These are phyloP conservation scores for Fusarium sororula DNA, from an alignment of 2,329 filamentous ascomycete genomes.

Conservation along the genomic window DNA sequence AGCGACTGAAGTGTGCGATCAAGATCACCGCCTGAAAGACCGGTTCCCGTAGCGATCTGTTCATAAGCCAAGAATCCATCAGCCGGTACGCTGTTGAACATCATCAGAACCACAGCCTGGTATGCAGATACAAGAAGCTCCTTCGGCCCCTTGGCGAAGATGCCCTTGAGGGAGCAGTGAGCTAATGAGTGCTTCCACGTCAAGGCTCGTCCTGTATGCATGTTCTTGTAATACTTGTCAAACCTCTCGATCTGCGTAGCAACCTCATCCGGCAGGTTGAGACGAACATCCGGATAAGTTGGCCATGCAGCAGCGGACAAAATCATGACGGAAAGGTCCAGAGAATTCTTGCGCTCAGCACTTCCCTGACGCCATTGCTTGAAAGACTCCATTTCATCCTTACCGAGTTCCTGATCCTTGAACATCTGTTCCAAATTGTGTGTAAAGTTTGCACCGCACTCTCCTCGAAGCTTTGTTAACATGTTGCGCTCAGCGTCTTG, in stretches of 20 bases:
- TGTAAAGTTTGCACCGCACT: constrained; percentile 94
- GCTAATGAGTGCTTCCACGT: constrained; percentile 95
- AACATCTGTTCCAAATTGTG: constrained; percentile 99
- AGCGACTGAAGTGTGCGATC: constrained; percentile 93
- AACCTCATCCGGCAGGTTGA: constrained; percentile 80
- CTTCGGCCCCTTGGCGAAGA: constrained; percentile 82
- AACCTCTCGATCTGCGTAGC: constrained; percentile 82
- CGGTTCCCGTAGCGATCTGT: constrained; percentile 78
- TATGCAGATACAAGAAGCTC: constrained; percentile 92
- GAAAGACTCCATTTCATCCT: constrained; percentile 93
- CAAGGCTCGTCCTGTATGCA: constrained; percentile 87
- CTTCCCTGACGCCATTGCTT: constrained; percentile 71
- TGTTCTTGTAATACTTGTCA: constrained; percentile 84
- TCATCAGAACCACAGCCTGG: constrained; percentile 87
- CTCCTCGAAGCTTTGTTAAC: constrained; percentile 88
- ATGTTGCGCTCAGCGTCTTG: constrained; percentile 96
- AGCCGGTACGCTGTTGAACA: constrained; percentile 78
- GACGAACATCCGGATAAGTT: constrained; percentile 77
- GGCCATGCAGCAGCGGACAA: constrained; percentile 95
- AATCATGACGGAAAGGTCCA: constrained; percentile 83
- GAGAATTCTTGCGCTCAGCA: constrained; percentile 54
- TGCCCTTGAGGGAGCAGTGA: constrained; percentile 85
- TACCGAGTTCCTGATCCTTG: constrained; percentile 93
- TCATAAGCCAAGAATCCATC: constrained; percentile 76
- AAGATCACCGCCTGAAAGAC: constrained; percentile 79